Base-by-base conservation (phyloP, 2,329 filamentous ascomycete species). In the Colletotrichum sp. region DNA sequence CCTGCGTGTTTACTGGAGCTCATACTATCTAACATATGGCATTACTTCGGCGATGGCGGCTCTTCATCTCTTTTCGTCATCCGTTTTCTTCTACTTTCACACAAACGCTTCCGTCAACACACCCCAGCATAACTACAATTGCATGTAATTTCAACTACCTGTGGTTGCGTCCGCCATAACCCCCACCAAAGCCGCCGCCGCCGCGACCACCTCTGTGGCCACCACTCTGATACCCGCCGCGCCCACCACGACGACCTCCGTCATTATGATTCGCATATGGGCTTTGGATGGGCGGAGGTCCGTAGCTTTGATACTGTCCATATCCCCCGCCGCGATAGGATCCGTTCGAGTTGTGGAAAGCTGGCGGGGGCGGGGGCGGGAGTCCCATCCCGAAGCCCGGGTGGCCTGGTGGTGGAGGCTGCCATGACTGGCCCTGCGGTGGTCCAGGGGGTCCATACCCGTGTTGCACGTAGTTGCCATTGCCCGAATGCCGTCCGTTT, bases 301-400 rank as follows among this genome's bases (percentile, higher is more conserved):
- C 74, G 32, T 76, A 58, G 10, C 58, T 74, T 36, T 76, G 74
- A 36, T 71, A 36, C 52, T 65, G 58, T 8, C 66, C 64, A 34
- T 77, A 74, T 5, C 66, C 36, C 13, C 70, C 70, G 22, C 64
- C 69, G 10, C 71, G 61, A 36, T 66, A 73, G 6, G 68, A 65
- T 28, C 66, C 66, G 18, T 74, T 61, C 8, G 71, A 60, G 52
- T 78, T 77, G 15, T 69, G 70, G 48, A 82, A 78, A n/a, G 81
- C 82, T 5, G 87, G 87, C n/a, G 87, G 87, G 27, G 88, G 88
- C 5, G 88, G 88, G 18, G 88, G 88, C 15, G 86, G 87, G 18
- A 84, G 79, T 18, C 86, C 86, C 28, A 82, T 80, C 5, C 85
- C 86, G 77, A 89, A 89, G 2, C 85, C 85, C 18, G 84, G 81